These are phyloP conservation scores for Ogataea allantospora DNA, from an alignment of 805 yeast species.

Conservation along the genomic window DNA sequence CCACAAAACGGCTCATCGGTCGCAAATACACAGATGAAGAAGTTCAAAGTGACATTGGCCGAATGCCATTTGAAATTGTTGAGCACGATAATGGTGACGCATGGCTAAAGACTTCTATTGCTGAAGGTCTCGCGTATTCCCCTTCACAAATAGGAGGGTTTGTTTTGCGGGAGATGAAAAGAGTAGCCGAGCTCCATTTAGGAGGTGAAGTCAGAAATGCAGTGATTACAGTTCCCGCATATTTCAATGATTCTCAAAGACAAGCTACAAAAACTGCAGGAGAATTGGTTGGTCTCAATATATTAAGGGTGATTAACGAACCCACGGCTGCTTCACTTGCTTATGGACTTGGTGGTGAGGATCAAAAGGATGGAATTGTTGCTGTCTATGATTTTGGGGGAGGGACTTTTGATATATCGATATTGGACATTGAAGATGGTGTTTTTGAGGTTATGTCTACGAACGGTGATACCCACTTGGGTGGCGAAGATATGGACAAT, in stretches of 20 bases:
- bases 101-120: constrained; percentile 74
- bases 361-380: constrained; percentile 63
- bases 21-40: constrained; percentile 86
- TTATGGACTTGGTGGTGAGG: constrained; percentile 67
- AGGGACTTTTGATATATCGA: constrained; percentile 95
- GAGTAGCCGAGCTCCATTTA: constrained; percentile 82
- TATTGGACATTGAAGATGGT: constrained; percentile 93
- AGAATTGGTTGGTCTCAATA: constrained; percentile 89
- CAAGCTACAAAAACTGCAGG: constrained; percentile 95
- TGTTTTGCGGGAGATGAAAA: constrained; percentile 90
- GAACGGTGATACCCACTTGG: constrained; percentile 90
- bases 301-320: constrained; percentile 80
- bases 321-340: constrained; percentile 93
- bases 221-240: constrained; percentile 86
- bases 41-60: constrained; percentile 84
- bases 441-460: constrained; percentile 95
- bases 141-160: constrained; percentile 97
- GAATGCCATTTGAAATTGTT: constrained; percentile 88
- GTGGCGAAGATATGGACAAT: constrained; percentile 90
- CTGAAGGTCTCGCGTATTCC: constrained; percentile 77
- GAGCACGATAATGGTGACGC: constrained; percentile 94
- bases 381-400: constrained; percentile 98
- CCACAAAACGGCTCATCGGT: constrained; percentile 94
- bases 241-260: constrained; percentile 85
- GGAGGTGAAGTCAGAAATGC: constrained; percentile 83